Base-by-base conservation (phyloP, 1,139 yeast species). In the Blastobotrys malaysiensis region DNA sequence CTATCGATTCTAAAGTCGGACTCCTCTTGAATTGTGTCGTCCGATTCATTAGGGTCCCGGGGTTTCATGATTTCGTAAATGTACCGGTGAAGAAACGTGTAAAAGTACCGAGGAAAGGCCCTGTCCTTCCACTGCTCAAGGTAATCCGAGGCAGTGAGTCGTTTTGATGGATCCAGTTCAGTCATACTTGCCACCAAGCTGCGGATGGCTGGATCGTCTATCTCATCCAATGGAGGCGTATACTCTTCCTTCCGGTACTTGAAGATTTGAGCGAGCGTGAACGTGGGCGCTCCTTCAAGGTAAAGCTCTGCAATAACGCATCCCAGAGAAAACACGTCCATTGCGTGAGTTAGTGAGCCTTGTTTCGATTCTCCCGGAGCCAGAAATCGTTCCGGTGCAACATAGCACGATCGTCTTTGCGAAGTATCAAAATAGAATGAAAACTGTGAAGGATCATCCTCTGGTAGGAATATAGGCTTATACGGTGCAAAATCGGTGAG, bases 361-460 rank as follows among this genome's bases (percentile, higher is more conserved):
- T 74, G 73, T 13, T 69, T 69, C 55, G 52, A 63, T 26, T 63
- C 68, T 3, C 64, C 69, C 2, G 65, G 56, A 1, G 66, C 59
- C 22, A 80, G 74, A 65, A 95, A 93, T 59, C 99, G 73, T 67
- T 95, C 99, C 0, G 99, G 99, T 0, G 99, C 98, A 51, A 95
- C 71, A 68, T 91, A 93, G 69, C 99, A 93, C 2, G 84, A 81
- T 63, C 97, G 77, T 60, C 98, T 75, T 65, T 82, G 89, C 1
- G 96, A 87, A 3, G 93, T 87, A 70, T 93, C 98, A 67, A 90
- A 95, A 68, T 84, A 95, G 66, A 91, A 93, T 0, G 95, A 83
- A 64, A 87, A 93, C 61, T 87, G 93, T n/a, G 93, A 88, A 0
- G 98, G 98, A 65, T 95, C 93, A 63, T 90, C 95, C 61, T 88